These are phyloP conservation scores for Penicillium steckii DNA, from an alignment of 495 filamentous ascomycete genomes.

Conservation along the genomic window DNA sequence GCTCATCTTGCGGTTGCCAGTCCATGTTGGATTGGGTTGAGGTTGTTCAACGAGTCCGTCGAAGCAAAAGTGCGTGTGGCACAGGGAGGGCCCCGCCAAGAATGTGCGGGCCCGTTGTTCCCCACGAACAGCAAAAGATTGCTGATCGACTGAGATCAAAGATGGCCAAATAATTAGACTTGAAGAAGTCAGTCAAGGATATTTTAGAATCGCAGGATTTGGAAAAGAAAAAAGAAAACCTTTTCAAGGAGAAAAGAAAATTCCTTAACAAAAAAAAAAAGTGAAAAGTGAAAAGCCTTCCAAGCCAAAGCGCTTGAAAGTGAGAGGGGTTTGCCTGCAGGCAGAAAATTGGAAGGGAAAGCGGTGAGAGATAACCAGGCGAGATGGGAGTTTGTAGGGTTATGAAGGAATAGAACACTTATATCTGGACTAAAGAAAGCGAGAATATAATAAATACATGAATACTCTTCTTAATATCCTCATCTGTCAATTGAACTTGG, in stretches of 20 bases:
- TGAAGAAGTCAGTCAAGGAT: neutral
- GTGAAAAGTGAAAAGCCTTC: neutral
- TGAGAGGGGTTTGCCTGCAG: neutral
- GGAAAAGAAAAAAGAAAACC: neutral
- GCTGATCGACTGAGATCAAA: neutral
- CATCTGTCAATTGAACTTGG: too few relatives aligned
- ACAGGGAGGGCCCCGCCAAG: constrained; percentile 30
- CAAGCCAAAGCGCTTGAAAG: neutral
- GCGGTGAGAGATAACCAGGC: neutral
- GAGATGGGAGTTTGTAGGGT: too few relatives aligned
- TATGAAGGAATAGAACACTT: too few relatives aligned
- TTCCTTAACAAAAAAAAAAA: neutral
- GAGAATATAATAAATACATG: too few relatives aligned
- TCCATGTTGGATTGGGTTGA: constrained; percentile 56
- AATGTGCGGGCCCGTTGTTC: constrained; percentile 29
- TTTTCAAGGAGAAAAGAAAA: neutral
- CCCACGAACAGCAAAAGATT: constrained; percentile 10
- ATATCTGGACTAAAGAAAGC: too few relatives aligned
- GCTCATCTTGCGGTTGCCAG: constrained; percentile 90
- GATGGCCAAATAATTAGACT: neutral
- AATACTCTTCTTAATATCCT: too few relatives aligned
- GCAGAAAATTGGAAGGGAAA: neutral
- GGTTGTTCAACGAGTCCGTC: constrained; percentile 17
- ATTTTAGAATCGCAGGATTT: too few relatives aligned
- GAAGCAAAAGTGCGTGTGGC: constrained; percentile 29